A percentile compares a stretch with the other conserved stretches of the same genome.
These are phyloP conservation scores for Pestalotiopsis fici DNA, from an alignment of 2,329 filamentous ascomycete species.

Conservation along the genomic window DNA sequence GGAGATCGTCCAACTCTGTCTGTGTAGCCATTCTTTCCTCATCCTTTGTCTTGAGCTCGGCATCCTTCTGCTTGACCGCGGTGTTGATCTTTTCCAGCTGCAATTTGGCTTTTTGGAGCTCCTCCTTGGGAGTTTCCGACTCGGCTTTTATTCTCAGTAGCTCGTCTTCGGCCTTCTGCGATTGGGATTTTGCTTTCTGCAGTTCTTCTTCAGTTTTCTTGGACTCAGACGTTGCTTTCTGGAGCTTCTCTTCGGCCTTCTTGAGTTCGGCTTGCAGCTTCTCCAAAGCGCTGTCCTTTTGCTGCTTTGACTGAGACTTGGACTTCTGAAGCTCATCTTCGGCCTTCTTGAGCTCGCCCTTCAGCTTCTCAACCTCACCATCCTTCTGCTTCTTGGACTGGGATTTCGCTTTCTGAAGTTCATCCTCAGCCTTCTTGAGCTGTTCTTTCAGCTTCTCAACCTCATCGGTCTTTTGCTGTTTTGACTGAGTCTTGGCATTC, in stretches of 20 bases:
- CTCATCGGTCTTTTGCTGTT: slow-evolving; percentile 42
- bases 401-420: background rate
- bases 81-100: slow-evolving; percentile 45
- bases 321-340: slow-evolving; percentile 36
- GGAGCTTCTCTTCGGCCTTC: slow-evolving; percentile 17
- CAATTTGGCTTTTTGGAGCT: slow-evolving; percentile 49
- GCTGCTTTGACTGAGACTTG: slow-evolving; percentile 38
- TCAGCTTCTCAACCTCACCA: slow-evolving; percentile 8
- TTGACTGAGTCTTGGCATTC: slow-evolving; percentile 31
- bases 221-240: slow-evolving; percentile 10
- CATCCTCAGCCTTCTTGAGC: background rate
- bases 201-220: background rate
- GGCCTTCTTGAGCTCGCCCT: slow-evolving; percentile 6
- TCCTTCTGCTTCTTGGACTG: background rate
- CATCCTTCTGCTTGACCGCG: slow-evolving; percentile 30
- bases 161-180: background rate
- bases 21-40: slow-evolving; percentile 66
- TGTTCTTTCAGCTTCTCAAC: slow-evolving; percentile 28
- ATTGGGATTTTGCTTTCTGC: background rate
- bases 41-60: slow-evolving; percentile 46
- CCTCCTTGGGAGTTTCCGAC: slow-evolving; percentile 41
- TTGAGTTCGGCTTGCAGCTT: slow-evolving; percentile 25
- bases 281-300: slow-evolving; percentile 39
- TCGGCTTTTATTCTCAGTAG: background rate
- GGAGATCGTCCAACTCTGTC: slow-evolving; percentile 75